Conservation (phyloP, 2,329 filamentous ascomycete genomes). For the Aspergillus sp. region DNA sequence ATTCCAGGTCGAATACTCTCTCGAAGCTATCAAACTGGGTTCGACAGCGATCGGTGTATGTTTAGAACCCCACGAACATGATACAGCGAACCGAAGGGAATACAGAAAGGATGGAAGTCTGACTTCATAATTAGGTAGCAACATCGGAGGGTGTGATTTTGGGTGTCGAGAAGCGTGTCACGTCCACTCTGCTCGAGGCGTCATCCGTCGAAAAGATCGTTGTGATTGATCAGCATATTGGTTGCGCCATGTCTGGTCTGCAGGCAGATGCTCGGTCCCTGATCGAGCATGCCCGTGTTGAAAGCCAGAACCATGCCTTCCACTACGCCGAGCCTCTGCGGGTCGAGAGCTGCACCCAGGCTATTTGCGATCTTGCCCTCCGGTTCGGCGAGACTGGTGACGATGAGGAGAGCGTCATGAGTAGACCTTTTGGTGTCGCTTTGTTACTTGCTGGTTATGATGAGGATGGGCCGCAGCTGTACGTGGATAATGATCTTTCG, state of each 20-base stretch:
- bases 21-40: constrained; percentile 99
- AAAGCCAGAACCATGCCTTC: constrained; percentile 94
- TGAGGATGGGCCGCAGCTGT: constrained; percentile 89
- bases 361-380: constrained; percentile 93
- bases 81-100: too few relatives aligned
- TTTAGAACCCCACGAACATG: constrained; percentile 4
- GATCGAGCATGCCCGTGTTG: constrained; percentile 96
- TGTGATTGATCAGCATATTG: constrained; percentile 97
- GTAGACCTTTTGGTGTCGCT: constrained; percentile 90
- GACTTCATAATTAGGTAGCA: constrained; percentile 52
- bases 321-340: constrained; percentile 93
- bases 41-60: constrained; percentile 90
- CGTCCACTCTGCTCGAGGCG: constrained; percentile 91
- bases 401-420: constrained; percentile 98
- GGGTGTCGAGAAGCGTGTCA: constrained; percentile 98
- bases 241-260: constrained; percentile 95
- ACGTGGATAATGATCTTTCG: constrained; percentile 25
- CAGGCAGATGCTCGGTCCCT: constrained; percentile 97
- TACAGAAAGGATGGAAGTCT: constrained; percentile 2
- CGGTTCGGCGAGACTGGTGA: constrained; percentile 96
- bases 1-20: constrained; percentile 99
- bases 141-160: constrained; percentile 93
- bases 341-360: constrained; percentile 96
- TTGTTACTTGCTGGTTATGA: constrained; percentile 94
- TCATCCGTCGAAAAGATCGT: constrained; percentile 99